Base-by-base conservation (phyloP, 495 filamentous ascomycete species). In the Talaromyces ruber region DNA sequence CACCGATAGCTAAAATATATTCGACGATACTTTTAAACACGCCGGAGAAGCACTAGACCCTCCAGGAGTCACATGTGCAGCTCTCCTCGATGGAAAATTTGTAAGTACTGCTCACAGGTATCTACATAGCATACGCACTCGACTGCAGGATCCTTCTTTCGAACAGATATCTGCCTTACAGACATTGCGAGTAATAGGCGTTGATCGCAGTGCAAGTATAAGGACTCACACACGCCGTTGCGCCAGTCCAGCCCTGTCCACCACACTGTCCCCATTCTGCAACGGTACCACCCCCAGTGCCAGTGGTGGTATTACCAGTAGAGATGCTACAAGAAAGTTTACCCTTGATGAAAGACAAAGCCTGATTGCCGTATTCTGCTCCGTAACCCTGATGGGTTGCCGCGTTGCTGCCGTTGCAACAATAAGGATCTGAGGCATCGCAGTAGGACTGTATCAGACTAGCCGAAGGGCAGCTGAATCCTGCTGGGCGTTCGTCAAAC, bases 361-460 rank as follows among this genome's bases (percentile, higher is more conserved):
- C 84, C 64, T 78, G 73, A 54, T 76, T 66, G n/a, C 84, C 84
- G 67, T 87, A 87, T 65, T 82, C 79, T 58, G 67, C 69, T 34
- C 79, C 83, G 63, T 87, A 87, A 11, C 79, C 77, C 68, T 85
- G 78, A 68, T 86, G 84, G 6, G 78, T 78, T 60, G 75, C 75
- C 6, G 74, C 75, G 64, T 86, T 72, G 70, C 71, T 85, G 58
- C 84, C 84, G 53, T 79, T 85, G 74, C 83, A 86, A 77, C 84
- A 87, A 70, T 85, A 86, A 9, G 84, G 84, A 69, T 87, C 84
- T 5, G 81, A 63, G 25, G 79, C 67, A 70, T 87, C 84, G 69
- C 84, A 87, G 76, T 86, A 87, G 11, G 76, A 82, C 70, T 85
- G 69, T 59, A 87, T 80, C 68, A 79, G 84, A 64, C 62, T 66